These are phyloP conservation scores for Breviolum minutum DNA, from an alignment of 73 alveolate species.

Conservation along the genomic window DNA sequence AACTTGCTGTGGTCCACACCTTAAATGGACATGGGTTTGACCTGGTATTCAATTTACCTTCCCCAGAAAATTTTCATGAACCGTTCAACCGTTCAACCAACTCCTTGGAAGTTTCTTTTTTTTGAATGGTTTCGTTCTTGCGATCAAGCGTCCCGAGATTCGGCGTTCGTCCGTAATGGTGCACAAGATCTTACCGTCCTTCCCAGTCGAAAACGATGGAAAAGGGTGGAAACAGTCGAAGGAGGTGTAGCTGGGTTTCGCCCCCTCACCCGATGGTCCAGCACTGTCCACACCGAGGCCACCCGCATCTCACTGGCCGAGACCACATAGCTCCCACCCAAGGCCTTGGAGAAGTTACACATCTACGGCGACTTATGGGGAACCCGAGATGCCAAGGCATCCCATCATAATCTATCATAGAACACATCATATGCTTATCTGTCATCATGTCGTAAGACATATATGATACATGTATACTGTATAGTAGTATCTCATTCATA, in stretches of 20 bases:
- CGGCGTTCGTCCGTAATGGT: constrained; percentile 68
- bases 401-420: not conserved
- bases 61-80: too few relatives aligned
- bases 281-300: constrained; percentile 67
- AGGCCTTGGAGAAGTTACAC: constrained; percentile 3
- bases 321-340: constrained; percentile 46
- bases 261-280: constrained; percentile 1
- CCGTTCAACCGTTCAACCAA: too few relatives aligned
- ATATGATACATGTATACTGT: too few relatives aligned
- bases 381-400: not conserved
- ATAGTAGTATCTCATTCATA: not conserved
- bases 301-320: constrained; percentile 65
- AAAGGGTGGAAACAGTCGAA: not conserved
- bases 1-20: too few relatives aligned
- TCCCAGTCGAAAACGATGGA: not conserved
- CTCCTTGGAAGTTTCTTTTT: too few relatives aligned
- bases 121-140: too few relatives aligned
- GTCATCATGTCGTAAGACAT: too few relatives aligned
- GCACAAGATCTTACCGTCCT: constrained; percentile 69
- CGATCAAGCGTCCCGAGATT: not conserved
- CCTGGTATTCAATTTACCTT: too few relatives aligned
- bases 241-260: not conserved
- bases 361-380: too few relatives aligned
- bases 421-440: not conserved
- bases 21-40: too few relatives aligned